These are phyloP conservation scores for Barnettozyma californica DNA, from an alignment of 805 yeast species.

Conservation along the genomic window DNA sequence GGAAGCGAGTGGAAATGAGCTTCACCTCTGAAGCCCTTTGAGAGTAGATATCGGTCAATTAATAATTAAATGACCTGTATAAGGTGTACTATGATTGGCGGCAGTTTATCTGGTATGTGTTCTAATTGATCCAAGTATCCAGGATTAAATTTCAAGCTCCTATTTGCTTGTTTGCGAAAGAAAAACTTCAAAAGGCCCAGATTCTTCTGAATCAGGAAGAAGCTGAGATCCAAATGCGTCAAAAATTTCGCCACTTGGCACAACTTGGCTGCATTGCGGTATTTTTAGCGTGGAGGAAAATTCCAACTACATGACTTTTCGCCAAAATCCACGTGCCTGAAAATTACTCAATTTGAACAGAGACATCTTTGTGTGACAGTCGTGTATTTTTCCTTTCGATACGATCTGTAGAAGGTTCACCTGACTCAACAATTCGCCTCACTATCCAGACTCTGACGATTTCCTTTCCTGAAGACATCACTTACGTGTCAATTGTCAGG, in stretches of 20 bases:
- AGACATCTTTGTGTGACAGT: neutral
- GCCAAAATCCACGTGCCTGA: neutral
- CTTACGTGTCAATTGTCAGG: neutral
- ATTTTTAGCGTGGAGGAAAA: neutral
- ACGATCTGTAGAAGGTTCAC: neutral
- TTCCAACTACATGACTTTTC: neutral
- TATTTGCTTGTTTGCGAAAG: neutral
- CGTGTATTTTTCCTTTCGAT: neutral
- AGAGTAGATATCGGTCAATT: neutral
- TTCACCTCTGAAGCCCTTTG: neutral
- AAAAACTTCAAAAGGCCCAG: neutral
- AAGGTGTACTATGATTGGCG: neutral
- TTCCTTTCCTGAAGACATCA: neutral
- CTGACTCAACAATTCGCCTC: neutral
- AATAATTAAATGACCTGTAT: neutral
- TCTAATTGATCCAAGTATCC: neutral
- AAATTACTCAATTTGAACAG: neutral
- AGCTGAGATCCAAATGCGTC: conserved; percentile 1
- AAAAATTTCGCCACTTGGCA: neutral
- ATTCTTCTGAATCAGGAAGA: conserved; percentile 1
- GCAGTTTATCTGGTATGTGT: neutral
- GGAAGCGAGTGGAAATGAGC: neutral
- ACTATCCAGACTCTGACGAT: neutral
- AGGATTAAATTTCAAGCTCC: neutral
- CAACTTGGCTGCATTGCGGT: neutral